These are phyloP conservation scores for Trichoderma virens DNA, from an alignment of 495 filamentous ascomycete genomes.

Conservation along the genomic window DNA sequence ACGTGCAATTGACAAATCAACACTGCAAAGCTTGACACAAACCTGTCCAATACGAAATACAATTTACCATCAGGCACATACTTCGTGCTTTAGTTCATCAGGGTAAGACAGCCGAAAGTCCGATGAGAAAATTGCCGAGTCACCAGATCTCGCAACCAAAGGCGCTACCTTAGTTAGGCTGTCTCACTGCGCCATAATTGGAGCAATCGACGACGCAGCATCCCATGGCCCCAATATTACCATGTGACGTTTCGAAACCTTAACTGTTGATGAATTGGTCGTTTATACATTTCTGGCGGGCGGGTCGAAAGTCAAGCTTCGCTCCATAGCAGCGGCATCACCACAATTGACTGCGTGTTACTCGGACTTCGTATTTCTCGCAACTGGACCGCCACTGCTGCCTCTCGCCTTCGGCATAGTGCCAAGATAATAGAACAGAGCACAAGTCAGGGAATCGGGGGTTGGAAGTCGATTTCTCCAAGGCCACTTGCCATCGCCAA, in stretches of 20 bases:
- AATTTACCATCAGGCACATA: too few species aligned
- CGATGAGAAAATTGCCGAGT: conserved; percentile 1
- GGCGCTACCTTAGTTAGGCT: not conserved
- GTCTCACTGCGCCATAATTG: not conserved
- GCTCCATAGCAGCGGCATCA: too few species aligned
- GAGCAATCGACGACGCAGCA: not conserved
- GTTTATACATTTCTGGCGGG: too few species aligned
- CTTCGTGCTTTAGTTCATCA: too few species aligned
- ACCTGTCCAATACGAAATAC: not conserved
- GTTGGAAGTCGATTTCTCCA: too few species aligned
- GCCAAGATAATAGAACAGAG: too few species aligned
- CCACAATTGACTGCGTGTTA: too few species aligned
- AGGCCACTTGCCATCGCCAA: too few species aligned
- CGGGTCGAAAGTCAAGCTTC: not conserved
- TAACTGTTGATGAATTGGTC: not conserved
- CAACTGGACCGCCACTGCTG: too few species aligned
- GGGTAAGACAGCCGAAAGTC: not conserved
- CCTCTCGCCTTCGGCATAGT: too few species aligned
- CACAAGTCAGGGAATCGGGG: too few species aligned
- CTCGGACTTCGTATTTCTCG: too few species aligned
- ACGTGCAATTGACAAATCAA: not conserved
- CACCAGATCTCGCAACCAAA: not conserved
- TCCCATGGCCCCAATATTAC: not conserved
- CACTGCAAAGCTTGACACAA: not conserved
- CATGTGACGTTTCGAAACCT: conserved; percentile 1